A percentile compares a stretch with the other conserved stretches of the same genome.
Evolutionary conservation across 1,139 yeast genomes (phyloP).

Genomic region (Pichia sp.): DNA sequence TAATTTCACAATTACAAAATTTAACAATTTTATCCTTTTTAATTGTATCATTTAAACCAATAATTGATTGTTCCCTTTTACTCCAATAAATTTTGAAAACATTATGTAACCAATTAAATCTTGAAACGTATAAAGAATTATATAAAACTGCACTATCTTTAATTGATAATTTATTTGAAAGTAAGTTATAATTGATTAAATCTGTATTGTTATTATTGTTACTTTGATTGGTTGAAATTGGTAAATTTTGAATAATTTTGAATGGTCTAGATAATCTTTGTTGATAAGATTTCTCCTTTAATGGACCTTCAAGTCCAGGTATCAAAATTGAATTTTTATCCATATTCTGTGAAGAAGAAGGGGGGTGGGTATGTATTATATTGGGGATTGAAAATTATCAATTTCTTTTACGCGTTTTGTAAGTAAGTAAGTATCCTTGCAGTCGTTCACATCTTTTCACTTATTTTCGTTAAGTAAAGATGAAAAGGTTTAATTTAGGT

Average conservation of each 20-base stretch:
- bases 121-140: conserved; percentile 65
- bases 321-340: conserved; percentile 14
- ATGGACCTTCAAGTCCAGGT: conserved; percentile 43
- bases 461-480: too few species aligned
- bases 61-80: conserved; percentile 45
- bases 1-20: conserved; percentile 65
- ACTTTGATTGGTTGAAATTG: too few species aligned
- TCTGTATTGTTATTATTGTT: too few species aligned
- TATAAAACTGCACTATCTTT: conserved; percentile 69
- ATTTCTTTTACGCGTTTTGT: too few species aligned
- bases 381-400: too few species aligned
- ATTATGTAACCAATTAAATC: conserved; percentile 56
- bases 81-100: conserved; percentile 82
- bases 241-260: conserved; percentile 61
- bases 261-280: conserved; percentile 50
- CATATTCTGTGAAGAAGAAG: background rate
- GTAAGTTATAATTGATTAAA: conserved; percentile 51
- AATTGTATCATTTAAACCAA: conserved; percentile 28
- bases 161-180: conserved; percentile 60
- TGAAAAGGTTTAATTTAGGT: background rate
- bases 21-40: conserved; percentile 81
- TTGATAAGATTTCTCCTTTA: conserved; percentile 38
- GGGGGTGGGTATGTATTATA: too few species aligned
- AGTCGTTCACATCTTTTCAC: too few species aligned
- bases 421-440: too few species aligned